Conservation (phyloP, 208 protist genomes). For the Vickermania ingenoplastis region DNA sequence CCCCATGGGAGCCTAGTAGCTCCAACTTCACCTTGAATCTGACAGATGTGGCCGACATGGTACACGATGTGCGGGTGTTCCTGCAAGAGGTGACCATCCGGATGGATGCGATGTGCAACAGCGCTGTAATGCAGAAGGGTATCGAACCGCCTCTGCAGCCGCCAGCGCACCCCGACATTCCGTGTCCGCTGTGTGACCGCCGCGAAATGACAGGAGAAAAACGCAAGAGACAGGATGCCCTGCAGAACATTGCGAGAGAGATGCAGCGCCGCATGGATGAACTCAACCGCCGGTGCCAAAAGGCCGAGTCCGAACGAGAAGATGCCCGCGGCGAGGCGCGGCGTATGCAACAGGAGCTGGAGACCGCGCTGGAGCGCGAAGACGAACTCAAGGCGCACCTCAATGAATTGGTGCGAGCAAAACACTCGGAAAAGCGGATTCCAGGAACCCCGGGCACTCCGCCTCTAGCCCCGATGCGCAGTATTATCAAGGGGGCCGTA, state of each 20-base stretch:
- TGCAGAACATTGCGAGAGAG: slow-evolving; percentile 61
- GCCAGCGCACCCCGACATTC: slow-evolving; percentile 49
- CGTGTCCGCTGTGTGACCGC: slow-evolving; percentile 64
- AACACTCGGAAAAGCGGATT: neutral
- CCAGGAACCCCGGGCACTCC: neutral
- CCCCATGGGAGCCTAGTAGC: slow-evolving; percentile 16
- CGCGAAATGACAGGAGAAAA: slow-evolving; percentile 39
- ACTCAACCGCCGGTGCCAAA: slow-evolving; percentile 54
- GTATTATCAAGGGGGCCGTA: neutral
- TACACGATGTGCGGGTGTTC: slow-evolving; percentile 50
- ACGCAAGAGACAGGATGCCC: slow-evolving; percentile 32
- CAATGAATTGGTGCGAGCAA: neutral
- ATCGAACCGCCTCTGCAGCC: slow-evolving; percentile 52
- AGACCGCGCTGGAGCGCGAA: slow-evolving; percentile 21
- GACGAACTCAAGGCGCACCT: slow-evolving; percentile 14
- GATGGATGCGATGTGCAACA: slow-evolving; percentile 43
- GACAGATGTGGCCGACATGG: slow-evolving; percentile 54
- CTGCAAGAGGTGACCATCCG: slow-evolving; percentile 65
- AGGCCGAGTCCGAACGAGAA: slow-evolving; percentile 61
- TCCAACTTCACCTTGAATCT: slow-evolving; percentile 27
- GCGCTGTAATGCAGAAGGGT: slow-evolving; percentile 41
- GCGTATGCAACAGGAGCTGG: slow-evolving; percentile 31
- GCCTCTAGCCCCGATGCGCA: neutral
- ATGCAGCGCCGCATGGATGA: slow-evolving; percentile 65
- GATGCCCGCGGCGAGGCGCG: slow-evolving; percentile 33